phyloP scores from a whole-genome alignment of 2,329 filamentous ascomycete genomes.

The Waltergamsia citrina region DNA sequence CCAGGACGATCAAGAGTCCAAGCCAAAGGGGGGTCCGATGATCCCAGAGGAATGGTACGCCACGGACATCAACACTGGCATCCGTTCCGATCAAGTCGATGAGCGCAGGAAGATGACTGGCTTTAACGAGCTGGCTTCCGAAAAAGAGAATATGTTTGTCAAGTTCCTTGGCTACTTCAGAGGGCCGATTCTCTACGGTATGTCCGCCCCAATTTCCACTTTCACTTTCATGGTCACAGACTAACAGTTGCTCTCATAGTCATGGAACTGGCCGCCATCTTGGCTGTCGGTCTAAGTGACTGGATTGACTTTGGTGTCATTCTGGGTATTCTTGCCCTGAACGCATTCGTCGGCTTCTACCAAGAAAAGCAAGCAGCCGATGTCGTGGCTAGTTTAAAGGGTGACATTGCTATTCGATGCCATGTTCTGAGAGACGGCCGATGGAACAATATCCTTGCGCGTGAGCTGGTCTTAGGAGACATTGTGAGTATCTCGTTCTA shows the following conservation, averaged over 20 bases:
- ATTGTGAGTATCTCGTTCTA: constrained; percentile 43
- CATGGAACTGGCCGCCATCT: constrained; percentile 67
- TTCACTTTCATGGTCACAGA: not conserved
- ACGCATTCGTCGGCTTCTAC: constrained; percentile 71
- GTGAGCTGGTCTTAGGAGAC: constrained; percentile 68
- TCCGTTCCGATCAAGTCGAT: constrained; percentile 50
- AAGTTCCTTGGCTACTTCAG: constrained; percentile 70
- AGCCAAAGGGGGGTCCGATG: constrained; percentile 14
- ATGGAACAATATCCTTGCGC: constrained; percentile 60
- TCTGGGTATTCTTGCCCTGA: constrained; percentile 64
- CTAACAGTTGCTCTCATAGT: constrained; percentile 23
- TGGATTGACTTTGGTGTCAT: constrained; percentile 70
- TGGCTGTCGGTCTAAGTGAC: constrained; percentile 65
- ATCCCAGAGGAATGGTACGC: constrained; percentile 60
- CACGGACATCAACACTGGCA: constrained; percentile 57
- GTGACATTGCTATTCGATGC: constrained; percentile 70
- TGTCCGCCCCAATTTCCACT: constrained; percentile 17
- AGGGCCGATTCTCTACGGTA: constrained; percentile 70
- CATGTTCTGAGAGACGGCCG: constrained; percentile 57
- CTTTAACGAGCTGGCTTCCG: constrained; percentile 62
- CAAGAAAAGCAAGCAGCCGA: constrained; percentile 75
- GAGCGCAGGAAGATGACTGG: constrained; percentile 54
- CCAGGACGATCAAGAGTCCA: not conserved
- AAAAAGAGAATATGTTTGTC: constrained; percentile 67
- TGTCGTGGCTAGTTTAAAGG: constrained; percentile 65